Percentiles rank a stretch among this genome's conserved stretches.
phyloP scores from a whole-genome alignment of 257 asterid genomes.

The Solanum phureja region DNA sequence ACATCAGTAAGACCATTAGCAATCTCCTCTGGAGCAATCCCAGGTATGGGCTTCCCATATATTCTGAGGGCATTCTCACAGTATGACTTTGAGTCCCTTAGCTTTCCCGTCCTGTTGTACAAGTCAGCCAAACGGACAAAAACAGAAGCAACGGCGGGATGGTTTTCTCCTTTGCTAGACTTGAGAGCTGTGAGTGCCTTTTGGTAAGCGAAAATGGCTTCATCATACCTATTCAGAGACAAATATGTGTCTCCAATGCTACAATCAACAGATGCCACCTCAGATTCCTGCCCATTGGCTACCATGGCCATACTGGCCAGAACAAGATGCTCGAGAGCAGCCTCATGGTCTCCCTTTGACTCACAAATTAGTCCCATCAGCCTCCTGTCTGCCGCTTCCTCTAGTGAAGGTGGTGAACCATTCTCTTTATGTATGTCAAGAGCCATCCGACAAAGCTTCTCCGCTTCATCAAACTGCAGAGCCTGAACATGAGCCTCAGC shows the following conservation, averaged over 20 bases:
- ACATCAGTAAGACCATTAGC: conserved; percentile 83
- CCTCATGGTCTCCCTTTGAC: conserved; percentile 77
- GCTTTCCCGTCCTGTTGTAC: conserved; percentile 71
- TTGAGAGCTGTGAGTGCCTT: conserved; percentile 82
- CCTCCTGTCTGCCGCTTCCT: conserved; percentile 83
- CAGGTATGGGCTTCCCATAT: conserved; percentile 63
- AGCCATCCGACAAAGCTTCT: conserved; percentile 68
- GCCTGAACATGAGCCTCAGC: conserved; percentile 94
- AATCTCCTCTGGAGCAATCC: conserved; percentile 76
- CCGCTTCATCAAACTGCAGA: conserved; percentile 84
- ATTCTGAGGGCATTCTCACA: conserved; percentile 85
- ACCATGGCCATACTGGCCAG: conserved; percentile 94
- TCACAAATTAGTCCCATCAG: conserved; percentile 89
- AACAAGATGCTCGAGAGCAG: conserved; percentile 91
- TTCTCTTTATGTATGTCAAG: conserved; percentile 68
- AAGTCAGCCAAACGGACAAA: conserved; percentile 85
- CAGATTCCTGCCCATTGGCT: conserved; percentile 79
- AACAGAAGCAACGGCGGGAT: conserved; percentile 81
- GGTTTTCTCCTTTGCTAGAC: conserved; percentile 80
- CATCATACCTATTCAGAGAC: conserved; percentile 75
- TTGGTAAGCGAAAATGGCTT: conserved; percentile 76
- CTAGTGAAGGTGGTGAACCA: conserved; percentile 67
- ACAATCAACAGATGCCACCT: conserved; percentile 74
- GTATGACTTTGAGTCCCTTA: conserved; percentile 75
- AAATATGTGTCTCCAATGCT: conserved; percentile 85